These are phyloP conservation scores for Cenchrus americanus DNA, from an alignment of 176 grass and related monocot species.

Conservation along the genomic window DNA sequence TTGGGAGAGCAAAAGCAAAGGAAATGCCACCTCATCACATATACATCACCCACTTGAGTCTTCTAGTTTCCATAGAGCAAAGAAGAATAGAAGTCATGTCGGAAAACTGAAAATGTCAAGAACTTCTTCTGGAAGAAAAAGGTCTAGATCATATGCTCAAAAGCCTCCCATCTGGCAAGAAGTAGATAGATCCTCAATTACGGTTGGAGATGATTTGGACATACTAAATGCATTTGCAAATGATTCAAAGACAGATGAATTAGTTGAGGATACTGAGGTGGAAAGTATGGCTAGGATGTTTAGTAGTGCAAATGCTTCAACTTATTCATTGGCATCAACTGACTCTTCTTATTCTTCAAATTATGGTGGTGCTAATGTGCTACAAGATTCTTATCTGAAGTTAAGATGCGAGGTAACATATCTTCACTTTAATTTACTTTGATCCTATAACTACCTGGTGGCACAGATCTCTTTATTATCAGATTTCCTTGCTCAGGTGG, in stretches of 20 bases:
- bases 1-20: constrained; percentile 97
- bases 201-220: constrained; percentile 58
- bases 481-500: constrained; percentile 61
- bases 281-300: constrained; percentile 66
- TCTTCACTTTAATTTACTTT: constrained; percentile 25
- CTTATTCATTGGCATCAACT: constrained; percentile 63
- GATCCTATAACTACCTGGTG: constrained; percentile 19
- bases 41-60: constrained; percentile 96
- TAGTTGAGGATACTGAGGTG: constrained; percentile 54
- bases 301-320: constrained; percentile 73
- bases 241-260: constrained; percentile 53
- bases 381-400: constrained; percentile 91
- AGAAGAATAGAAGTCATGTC: constrained; percentile 61
- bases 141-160: constrained; percentile 62
- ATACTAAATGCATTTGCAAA: constrained; percentile 55
- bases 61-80: constrained; percentile 63
- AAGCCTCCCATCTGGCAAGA: constrained; percentile 74
- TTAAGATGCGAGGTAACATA: constrained; percentile 88
- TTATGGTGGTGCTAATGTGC: constrained; percentile 67
- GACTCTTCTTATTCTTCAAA: constrained; percentile 68
- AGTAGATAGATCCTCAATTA: constrained; percentile 63
- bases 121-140: constrained; percentile 74
- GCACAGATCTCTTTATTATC: constrained; percentile 42
- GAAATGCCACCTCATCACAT: constrained; percentile 64
- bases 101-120: constrained; percentile 63